phyloP scores from a whole-genome alignment of 352 stramenopile species.

The Albugo candida region DNA sequence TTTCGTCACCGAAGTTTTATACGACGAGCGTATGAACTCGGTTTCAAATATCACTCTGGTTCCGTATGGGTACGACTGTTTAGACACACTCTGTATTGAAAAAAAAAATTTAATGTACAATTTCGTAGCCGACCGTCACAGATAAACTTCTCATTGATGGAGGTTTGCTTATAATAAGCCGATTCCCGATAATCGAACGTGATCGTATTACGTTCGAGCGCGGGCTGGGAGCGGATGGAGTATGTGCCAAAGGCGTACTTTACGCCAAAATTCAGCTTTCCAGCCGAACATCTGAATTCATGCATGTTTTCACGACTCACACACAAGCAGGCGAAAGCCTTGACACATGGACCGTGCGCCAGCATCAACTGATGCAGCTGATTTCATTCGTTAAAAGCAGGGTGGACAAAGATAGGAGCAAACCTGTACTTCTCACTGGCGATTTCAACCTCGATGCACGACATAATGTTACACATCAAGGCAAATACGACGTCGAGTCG shows the following conservation, averaged over 20 bases:
- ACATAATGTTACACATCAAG: constrained; percentile 40
- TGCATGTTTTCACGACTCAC: constrained; percentile 76
- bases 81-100: neutral
- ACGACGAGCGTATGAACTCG: constrained; percentile 25
- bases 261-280: constrained; percentile 63
- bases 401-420: no score
- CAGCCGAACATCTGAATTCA: constrained; percentile 33
- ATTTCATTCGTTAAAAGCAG: constrained; percentile 23
- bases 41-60: constrained; percentile 55
- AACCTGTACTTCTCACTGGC: constrained; percentile 42
- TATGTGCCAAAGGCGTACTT: constrained; percentile 57
- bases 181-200: constrained; percentile 56
- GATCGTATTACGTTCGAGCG: constrained; percentile 34
- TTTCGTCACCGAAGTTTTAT: constrained; percentile 34
- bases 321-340: constrained; percentile 44
- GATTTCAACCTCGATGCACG: constrained; percentile 68
- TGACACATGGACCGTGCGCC: constrained; percentile 29
- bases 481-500: constrained; percentile 8
- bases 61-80: constrained; percentile 27
- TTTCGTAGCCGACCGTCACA: constrained; percentile 16
- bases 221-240: constrained; percentile 38
- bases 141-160: constrained; percentile 47
- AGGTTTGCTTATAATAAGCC: constrained; percentile 58
- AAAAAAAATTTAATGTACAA: neutral
- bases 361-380: constrained; percentile 39